Evolutionary conservation across 306 rosid species (phyloP).

Genomic region (Sicyos edulis): DNA sequence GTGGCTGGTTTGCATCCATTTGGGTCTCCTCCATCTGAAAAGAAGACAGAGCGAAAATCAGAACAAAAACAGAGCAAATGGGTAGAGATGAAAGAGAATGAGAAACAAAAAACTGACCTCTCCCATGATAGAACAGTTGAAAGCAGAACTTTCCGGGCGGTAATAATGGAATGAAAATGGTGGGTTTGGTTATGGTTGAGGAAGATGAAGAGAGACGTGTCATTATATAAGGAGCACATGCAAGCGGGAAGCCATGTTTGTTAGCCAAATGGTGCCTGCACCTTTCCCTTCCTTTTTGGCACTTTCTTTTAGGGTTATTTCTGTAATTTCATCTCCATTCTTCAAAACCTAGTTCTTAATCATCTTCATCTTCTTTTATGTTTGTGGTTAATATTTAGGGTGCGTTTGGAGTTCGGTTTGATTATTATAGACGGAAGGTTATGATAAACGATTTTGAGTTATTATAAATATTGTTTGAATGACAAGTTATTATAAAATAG

Average conservation of each 20-base stretch:
- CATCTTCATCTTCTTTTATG: too few relatives aligned
- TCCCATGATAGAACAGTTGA: not conserved
- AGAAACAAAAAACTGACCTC: not conserved
- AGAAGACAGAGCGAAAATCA: slow-evolving; percentile 20
- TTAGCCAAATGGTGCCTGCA: slow-evolving; percentile 32
- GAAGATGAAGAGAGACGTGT: slow-evolving; percentile 46
- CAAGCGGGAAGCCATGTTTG: slow-evolving; percentile 24
- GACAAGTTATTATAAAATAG: too few relatives aligned
- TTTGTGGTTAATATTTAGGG: too few relatives aligned
- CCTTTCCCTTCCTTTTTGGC: not conserved
- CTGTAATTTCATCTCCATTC: slow-evolving; percentile 13
- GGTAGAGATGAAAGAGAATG: not conserved
- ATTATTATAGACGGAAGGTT: too few relatives aligned
- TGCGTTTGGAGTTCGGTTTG: too few relatives aligned
- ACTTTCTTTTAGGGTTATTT: slow-evolving; percentile 3
- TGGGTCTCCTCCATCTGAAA: slow-evolving; percentile 42
- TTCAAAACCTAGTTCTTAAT: not conserved
- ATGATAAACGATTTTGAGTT: too few relatives aligned
- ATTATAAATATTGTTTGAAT: too few relatives aligned
- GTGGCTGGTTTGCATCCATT: slow-evolving; percentile 27
- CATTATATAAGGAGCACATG: slow-evolving; percentile 48
- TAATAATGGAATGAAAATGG: not conserved
- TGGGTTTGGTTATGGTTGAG: not conserved
- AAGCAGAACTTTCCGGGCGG: too few relatives aligned
- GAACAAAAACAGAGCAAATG: not conserved